A percentile compares a stretch with the other conserved stretches of the same genome.
These are phyloP conservation scores for Coemansia sp. DNA, from an alignment of 192 early-diverging fungal genomes.

Conservation along the genomic window DNA sequence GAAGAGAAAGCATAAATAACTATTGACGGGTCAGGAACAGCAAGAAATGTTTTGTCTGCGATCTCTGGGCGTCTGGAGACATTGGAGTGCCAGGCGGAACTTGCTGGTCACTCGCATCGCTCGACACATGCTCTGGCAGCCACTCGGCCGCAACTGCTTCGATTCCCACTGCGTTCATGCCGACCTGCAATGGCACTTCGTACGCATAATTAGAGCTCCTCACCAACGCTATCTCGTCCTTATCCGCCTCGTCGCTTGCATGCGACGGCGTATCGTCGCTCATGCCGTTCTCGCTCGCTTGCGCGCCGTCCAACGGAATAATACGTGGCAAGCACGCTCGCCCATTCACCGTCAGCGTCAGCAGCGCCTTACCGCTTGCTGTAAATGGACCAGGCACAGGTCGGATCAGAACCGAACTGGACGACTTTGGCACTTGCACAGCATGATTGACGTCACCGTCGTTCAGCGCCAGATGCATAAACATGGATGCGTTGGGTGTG, in stretches of 20 bases:
- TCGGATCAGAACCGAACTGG: conserved; percentile 28
- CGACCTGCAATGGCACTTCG: conserved; percentile 34
- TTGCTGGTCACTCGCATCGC: conserved; percentile 42
- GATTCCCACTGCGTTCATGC: conserved; percentile 38
- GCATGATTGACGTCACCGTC: conserved; percentile 34
- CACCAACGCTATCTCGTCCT: conserved; percentile 26
- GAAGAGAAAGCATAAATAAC: background rate
- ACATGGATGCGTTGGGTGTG: conserved; percentile 42
- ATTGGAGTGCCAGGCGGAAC: conserved; percentile 31
- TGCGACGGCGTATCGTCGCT: conserved; percentile 36
- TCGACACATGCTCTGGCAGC: conserved; percentile 18
- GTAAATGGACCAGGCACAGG: conserved; percentile 45
- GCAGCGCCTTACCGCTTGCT: conserved; percentile 22
- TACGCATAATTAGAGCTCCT: conserved; percentile 45
- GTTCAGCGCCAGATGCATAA: conserved; percentile 37
- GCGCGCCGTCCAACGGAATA: conserved; percentile 11
- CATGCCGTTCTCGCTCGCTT: conserved; percentile 13
- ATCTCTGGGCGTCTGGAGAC: conserved; percentile 2
- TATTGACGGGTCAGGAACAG: conserved; percentile 35
- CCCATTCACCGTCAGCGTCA: conserved; percentile 30
- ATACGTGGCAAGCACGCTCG: conserved; percentile 33
- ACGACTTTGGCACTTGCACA: conserved; percentile 22
- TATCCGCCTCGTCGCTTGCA: conserved; percentile 38
- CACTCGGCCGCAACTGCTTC: conserved; percentile 39
- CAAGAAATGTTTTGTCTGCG: conserved; percentile 18